These are phyloP conservation scores for Alternaria gansuensis DNA, from an alignment of 2,329 filamentous ascomycete species.

Conservation along the genomic window DNA sequence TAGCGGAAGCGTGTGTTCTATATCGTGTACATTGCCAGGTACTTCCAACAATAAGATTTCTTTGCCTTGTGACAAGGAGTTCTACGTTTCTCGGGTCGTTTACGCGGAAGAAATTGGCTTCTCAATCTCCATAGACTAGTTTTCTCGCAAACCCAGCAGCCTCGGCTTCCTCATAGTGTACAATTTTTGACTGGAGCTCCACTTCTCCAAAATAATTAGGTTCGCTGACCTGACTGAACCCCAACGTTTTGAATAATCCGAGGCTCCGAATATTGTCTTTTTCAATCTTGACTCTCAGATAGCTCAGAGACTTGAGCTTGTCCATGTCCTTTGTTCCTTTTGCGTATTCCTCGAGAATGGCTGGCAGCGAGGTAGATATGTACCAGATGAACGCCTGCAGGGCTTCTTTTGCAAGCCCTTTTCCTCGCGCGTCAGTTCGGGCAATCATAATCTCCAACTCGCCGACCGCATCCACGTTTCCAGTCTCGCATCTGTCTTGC, in stretches of 20 bases:
- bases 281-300: slow-evolving; percentile 70
- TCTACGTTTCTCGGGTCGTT: background rate
- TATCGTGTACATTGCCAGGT: slow-evolving; percentile 53
- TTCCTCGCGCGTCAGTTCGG: slow-evolving; percentile 62
- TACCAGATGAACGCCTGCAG: slow-evolving; percentile 76
- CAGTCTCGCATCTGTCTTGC: slow-evolving; percentile 6
- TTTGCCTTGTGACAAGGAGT: slow-evolving; percentile 18
- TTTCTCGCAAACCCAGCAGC: slow-evolving; percentile 2
- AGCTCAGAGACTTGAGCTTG: slow-evolving; percentile 46
- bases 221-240: slow-evolving; percentile 63
- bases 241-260: slow-evolving; percentile 67
- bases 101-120: background rate
- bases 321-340: slow-evolving; percentile 19
- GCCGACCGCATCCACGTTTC: slow-evolving; percentile 60
- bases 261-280: slow-evolving; percentile 66
- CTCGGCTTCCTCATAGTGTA: background rate
- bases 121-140: background rate
- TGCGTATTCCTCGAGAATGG: slow-evolving; percentile 67
- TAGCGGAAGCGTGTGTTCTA: slow-evolving; percentile 49
- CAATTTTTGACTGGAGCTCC: slow-evolving; percentile 52
- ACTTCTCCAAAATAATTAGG: slow-evolving; percentile 75
- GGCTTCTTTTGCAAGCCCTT: slow-evolving; percentile 71
- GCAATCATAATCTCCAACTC: slow-evolving; percentile 93
- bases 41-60: slow-evolving; percentile 47
- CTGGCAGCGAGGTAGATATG: slow-evolving; percentile 62